Base-by-base conservation (phyloP, 371 early-diverging fungal species). In the Mortierella sp. region DNA sequence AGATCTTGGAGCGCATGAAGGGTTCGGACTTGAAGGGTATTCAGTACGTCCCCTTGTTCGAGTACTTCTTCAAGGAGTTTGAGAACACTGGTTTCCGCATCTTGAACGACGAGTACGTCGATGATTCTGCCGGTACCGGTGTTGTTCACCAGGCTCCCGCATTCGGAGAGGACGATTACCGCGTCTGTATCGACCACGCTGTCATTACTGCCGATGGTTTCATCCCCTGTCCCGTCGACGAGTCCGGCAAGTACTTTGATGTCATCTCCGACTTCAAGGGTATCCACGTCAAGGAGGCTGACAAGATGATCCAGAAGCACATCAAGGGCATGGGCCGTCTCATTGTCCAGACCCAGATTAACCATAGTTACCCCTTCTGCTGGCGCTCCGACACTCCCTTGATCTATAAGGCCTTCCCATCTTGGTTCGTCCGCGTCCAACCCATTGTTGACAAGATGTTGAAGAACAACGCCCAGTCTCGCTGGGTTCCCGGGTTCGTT, bases 151-250 rank as follows among this genome's bases (percentile, higher is more conserved):
- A 96, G 83, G 98, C 99, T 24, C 99, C 99, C 50, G 99, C 96
- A 26, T 99, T 99, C 93, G 99, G 99, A 92, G 99, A 99, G 89
- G 99, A 99, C 92, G 99, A 99, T 95, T 97, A 97, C 93, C 97
- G 99, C 76, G 97, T 98, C 40, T 99, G 98, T 91, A 80, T 97
- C 31, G 93, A 87, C 40, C 85, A 98, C 83, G 95, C 94, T 31
- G 93, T 99, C 71, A 95, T 99, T 72, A 89, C 92, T 13, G 92
- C 92, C 21, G 98, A 98, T 88, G 97, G 96, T 75, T 94, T 94
- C 71, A 89, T 96, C 44, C 99, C 99, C 26, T 98, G 97, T 90
- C 99, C 99, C 53, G 92, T 99, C 69, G 96, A 99, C 87, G 99
- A 98, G 71, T 91, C 93, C 71, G 99, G 99, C 76, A 87, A 88